Evolutionary conservation across 345 rosid genomes (phyloP).

Genomic region (Carallia brachiata): DNA sequence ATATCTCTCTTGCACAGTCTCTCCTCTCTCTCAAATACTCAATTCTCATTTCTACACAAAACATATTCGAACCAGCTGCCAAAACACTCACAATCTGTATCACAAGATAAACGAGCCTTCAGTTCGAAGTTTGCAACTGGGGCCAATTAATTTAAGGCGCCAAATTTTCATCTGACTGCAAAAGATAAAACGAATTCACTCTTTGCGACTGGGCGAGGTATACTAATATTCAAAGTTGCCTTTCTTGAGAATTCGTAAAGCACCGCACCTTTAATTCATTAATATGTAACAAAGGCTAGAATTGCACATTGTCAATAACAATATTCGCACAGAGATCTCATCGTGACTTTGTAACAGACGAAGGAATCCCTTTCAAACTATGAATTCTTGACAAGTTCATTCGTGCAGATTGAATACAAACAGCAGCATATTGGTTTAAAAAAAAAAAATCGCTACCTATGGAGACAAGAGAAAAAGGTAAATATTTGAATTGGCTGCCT

Average conservation of each 20-base stretch:
- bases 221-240: conserved; percentile 7
- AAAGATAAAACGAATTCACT: conserved; percentile 21
- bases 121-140: conserved; percentile 9
- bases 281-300: neutral
- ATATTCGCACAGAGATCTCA: neutral
- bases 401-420: neutral
- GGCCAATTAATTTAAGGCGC: neutral
- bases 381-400: neutral
- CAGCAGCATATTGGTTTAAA: neutral
- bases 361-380: neutral
- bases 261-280: conserved; percentile 6
- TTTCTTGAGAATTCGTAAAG: conserved; percentile 19
- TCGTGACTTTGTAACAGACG: neutral
- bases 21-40: too few species aligned
- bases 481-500: too few species aligned
- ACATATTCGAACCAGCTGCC: too few species aligned
- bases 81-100: neutral
- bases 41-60: too few species aligned
- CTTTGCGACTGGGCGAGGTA: conserved; percentile 17
- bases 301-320: neutral
- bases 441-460: neutral
- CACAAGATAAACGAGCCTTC: conserved; percentile 6
- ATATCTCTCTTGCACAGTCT: too few species aligned
- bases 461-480: neutral
- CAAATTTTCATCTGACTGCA: neutral